Percentiles rank a stretch among this genome's conserved stretches.
These are phyloP conservation scores for Russula lepida DNA, from an alignment of 768 basidiomycete genomes.

Conservation along the genomic window DNA sequence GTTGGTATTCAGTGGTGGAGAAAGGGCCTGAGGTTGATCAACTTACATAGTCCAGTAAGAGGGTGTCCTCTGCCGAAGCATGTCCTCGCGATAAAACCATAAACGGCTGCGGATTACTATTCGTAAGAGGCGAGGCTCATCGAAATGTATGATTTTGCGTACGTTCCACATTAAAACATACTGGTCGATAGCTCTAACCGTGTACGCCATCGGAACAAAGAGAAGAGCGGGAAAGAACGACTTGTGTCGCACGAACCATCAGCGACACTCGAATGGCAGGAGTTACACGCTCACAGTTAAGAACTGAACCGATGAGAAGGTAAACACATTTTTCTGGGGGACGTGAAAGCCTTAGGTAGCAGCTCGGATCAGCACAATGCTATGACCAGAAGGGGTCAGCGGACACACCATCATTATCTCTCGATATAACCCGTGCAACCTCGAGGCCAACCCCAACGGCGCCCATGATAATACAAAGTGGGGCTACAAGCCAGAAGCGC, in stretches of 20 bases:
- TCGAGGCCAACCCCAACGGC: slow-evolving; percentile 11
- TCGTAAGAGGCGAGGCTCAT: slow-evolving; percentile 4
- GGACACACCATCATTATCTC: slow-evolving; percentile 1
- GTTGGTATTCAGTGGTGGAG: not conserved
- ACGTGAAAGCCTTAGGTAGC: slow-evolving; percentile 42
- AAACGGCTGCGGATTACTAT: slow-evolving; percentile 42
- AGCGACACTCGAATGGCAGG: not conserved
- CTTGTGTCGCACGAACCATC: slow-evolving; percentile 27
- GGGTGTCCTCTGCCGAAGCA: slow-evolving; percentile 46
- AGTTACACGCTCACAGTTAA: slow-evolving; percentile 33
- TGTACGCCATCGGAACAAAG: slow-evolving; percentile 41
- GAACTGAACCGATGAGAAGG: slow-evolving; percentile 38
- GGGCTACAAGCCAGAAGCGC: slow-evolving; percentile 6
- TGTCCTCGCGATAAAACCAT: slow-evolving; percentile 45
- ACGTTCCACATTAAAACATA: slow-evolving; percentile 52
- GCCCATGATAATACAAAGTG: not conserved
- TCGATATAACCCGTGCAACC: slow-evolving; percentile 6
- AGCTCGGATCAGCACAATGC: not conserved
- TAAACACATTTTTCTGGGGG: slow-evolving; percentile 41
- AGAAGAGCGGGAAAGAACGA: slow-evolving; percentile 50
- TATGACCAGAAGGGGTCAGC: not conserved
- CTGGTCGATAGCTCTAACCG: slow-evolving; percentile 49
- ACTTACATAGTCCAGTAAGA: slow-evolving; percentile 61
- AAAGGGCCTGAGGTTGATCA: not conserved
- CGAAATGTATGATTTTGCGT: slow-evolving; percentile 15